Evolutionary conservation across 176 grass and related monocot species (phyloP).

Genomic region (Paspalum notatum): DNA sequence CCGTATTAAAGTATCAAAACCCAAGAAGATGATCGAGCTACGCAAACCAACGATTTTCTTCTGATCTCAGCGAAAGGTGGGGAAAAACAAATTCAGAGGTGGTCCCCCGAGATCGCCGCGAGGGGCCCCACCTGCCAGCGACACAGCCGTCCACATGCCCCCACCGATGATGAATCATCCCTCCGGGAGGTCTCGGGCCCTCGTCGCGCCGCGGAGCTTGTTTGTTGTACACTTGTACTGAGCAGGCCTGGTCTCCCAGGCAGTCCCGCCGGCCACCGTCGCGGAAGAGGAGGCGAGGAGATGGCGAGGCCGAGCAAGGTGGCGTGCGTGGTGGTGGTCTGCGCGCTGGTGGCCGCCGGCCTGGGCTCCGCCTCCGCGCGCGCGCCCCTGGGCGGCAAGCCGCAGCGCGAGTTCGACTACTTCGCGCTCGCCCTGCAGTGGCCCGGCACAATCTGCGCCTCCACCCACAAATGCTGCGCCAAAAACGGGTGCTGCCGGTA

Average conservation of each 20-base stretch:
- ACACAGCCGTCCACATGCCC: no score
- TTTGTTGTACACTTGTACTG: not conserved
- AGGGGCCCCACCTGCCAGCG: conserved; percentile 15
- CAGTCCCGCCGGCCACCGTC: not conserved
- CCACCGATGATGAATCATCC: not conserved
- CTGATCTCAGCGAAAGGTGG: no score
- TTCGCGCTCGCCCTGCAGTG: conserved; percentile 82
- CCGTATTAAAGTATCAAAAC: not conserved
- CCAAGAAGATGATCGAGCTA: not conserved
- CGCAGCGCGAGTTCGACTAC: conserved; percentile 83
- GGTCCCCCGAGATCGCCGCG: not conserved
- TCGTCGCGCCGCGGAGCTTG: not conserved
- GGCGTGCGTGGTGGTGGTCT: conserved; percentile 7
- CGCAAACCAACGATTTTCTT: not conserved
- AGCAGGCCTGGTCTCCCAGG: not conserved
- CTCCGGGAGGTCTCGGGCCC: not conserved
- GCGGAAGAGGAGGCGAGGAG: not conserved
- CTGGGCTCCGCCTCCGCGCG: not conserved
- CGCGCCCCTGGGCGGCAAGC: not conserved
- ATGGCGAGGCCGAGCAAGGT: conserved; percentile 21
- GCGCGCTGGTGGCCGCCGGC: conserved; percentile 33
- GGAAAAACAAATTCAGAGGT: not conserved
- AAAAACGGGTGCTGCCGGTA: conserved; percentile 86
- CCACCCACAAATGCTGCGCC: conserved; percentile 77
- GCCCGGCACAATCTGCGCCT: conserved; percentile 83